phyloP scores from a whole-genome alignment of 495 filamentous ascomycete genomes.

The Pyronema omphalodes region DNA sequence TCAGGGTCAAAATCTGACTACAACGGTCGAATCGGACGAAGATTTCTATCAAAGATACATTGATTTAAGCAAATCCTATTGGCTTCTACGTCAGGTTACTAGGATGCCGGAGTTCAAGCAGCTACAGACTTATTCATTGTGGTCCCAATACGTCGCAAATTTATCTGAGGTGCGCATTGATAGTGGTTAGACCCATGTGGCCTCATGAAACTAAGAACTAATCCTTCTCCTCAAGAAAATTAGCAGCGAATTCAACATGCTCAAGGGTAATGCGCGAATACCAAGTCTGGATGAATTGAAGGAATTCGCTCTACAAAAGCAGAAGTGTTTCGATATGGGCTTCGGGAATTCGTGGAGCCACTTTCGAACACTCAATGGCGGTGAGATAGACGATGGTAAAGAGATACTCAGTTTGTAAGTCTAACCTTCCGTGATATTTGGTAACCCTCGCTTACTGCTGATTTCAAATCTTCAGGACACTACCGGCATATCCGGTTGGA shows the following conservation, averaged over 20 bases:
- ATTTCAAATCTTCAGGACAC: not conserved
- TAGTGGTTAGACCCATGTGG: not conserved
- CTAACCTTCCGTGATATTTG: not conserved
- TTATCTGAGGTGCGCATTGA: not conserved
- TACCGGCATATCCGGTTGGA: not conserved
- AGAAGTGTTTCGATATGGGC: not conserved
- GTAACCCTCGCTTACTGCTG: no score
- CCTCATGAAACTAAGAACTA: not conserved
- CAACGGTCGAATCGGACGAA: not conserved
- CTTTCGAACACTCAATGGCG: not conserved
- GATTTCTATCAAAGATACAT: not conserved
- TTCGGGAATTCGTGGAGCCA: not conserved
- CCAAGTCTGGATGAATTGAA: not conserved
- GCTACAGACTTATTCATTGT: not conserved
- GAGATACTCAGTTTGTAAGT: not conserved
- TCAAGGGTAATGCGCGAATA: not conserved
- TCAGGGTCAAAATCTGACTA: not conserved
- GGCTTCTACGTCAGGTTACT: not conserved
- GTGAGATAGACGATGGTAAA: not conserved
- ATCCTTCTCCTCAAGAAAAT: not conserved
- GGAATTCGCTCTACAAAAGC: not conserved
- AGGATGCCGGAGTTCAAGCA: not conserved
- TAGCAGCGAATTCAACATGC: not conserved
- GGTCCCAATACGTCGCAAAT: not conserved
- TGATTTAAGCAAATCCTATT: not conserved